These are phyloP conservation scores for Globisporangium okanoganense DNA, from an alignment of 352 stramenopile genomes.

Conservation along the genomic window DNA sequence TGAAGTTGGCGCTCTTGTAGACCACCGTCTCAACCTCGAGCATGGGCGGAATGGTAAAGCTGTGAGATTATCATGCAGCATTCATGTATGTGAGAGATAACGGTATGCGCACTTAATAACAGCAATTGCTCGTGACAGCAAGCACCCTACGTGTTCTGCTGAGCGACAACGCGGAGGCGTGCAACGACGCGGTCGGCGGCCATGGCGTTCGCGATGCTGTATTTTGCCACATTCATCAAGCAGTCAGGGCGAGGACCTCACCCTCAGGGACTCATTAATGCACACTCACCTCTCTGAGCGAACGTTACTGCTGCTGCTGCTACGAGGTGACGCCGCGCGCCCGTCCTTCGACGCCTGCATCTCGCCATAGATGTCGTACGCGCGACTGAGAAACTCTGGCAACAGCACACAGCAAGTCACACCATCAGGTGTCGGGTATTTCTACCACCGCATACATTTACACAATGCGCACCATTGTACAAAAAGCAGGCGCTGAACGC, in stretches of 20 bases:
- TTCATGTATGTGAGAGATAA: too few species aligned
- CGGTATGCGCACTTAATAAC: background rate
- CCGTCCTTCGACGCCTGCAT: constrained; percentile 24
- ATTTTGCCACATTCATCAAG: background rate
- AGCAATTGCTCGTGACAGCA: background rate
- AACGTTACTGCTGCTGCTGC: constrained; percentile 5
- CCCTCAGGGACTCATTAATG: background rate
- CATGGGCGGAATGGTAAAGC: constrained; percentile 48
- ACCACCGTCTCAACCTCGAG: constrained; percentile 45
- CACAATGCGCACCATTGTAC: constrained; percentile 34
- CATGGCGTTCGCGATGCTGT: constrained; percentile 45
- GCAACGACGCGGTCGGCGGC: constrained; percentile 45
- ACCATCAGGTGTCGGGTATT: too few species aligned
- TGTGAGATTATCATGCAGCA: background rate
- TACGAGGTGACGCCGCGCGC: constrained; percentile 20
- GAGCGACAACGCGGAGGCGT: constrained; percentile 35
- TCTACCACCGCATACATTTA: too few species aligned
- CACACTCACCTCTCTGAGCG: constrained; percentile 34
- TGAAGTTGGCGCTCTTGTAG: constrained; percentile 51
- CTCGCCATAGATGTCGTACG: constrained; percentile 47
- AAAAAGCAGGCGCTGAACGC: constrained; percentile 45
- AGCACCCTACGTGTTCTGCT: constrained; percentile 38
- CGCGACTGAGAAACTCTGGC: constrained; percentile 48
- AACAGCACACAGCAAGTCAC: too few species aligned
- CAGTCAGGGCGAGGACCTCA: background rate